A percentile compares a stretch with the other conserved stretches of the same genome.
phyloP scores from a whole-genome alignment of 1,139 yeast species.

The Petasospora fabianii region DNA sequence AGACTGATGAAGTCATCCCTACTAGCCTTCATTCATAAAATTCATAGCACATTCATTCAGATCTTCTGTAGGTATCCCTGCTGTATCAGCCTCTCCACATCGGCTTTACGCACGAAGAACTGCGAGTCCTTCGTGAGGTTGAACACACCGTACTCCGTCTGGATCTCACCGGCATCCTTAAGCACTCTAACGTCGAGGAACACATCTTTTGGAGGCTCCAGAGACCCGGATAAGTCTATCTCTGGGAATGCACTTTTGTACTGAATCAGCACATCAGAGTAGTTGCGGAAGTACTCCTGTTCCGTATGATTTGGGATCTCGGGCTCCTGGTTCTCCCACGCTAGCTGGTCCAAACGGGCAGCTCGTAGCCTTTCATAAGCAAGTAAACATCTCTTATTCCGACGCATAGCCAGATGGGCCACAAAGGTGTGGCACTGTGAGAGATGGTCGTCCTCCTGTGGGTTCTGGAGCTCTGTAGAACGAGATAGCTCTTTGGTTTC shows the following conservation, averaged over 20 bases:
- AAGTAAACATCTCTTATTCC: slow-evolving; percentile 83
- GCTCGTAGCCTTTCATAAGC: slow-evolving; percentile 80
- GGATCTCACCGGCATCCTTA: slow-evolving; percentile 95
- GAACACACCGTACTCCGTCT: slow-evolving; percentile 95
- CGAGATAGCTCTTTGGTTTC: slow-evolving; percentile 57
- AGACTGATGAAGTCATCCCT: no score
- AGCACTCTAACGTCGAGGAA: slow-evolving; percentile 91
- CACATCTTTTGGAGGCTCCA: slow-evolving; percentile 87
- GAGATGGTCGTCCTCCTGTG: slow-evolving; percentile 30
- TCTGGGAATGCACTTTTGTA: slow-evolving; percentile 80
- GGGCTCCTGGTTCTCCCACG: slow-evolving; percentile 55
- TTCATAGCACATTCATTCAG: not conserved
- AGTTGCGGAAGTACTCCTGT: slow-evolving; percentile 70
- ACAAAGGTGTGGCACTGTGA: slow-evolving; percentile 15
- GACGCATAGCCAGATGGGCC: slow-evolving; percentile 51
- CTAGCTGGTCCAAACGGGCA: slow-evolving; percentile 59
- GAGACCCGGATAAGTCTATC: slow-evolving; percentile 81
- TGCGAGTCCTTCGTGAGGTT: slow-evolving; percentile 94
- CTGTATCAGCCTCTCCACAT: slow-evolving; percentile 88
- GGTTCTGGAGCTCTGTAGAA: slow-evolving; percentile 35
- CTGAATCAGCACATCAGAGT: slow-evolving; percentile 67
- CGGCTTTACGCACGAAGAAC: slow-evolving; percentile 88
- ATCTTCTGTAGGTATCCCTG: slow-evolving; percentile 89
- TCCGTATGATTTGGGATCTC: slow-evolving; percentile 51
- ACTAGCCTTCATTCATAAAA: no score